A percentile compares a stretch with the other conserved stretches of the same genome.
phyloP scores from a whole-genome alignment of 805 yeast species.

The Saccharomycopsis sp. region DNA sequence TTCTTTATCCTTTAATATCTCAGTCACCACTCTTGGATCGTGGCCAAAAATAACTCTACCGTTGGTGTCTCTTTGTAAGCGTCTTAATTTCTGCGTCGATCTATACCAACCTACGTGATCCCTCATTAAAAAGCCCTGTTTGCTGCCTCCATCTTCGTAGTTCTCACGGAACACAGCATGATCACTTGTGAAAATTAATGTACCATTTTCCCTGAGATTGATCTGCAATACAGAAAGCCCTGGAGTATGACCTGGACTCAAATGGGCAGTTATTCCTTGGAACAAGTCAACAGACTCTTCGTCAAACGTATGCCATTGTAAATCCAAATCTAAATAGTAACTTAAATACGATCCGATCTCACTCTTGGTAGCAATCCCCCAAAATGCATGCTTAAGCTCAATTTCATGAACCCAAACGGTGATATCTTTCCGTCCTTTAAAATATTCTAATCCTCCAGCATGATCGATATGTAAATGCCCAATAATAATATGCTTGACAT shows the following conservation, averaged over 20 bases:
- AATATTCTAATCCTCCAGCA: conserved; percentile 16
- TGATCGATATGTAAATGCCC: conserved; percentile 17
- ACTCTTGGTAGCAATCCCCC: conserved; percentile 13
- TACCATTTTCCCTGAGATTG: conserved; percentile 4
- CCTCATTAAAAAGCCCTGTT: conserved; percentile 11
- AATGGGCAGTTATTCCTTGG: conserved; percentile 8
- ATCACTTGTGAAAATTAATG: conserved; percentile 9
- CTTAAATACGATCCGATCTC: conserved; percentile 10
- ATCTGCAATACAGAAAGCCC: conserved; percentile 8
- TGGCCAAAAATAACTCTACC: conserved; percentile 11
- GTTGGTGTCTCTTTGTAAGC: conserved; percentile 14
- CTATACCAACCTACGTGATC: conserved; percentile 12
- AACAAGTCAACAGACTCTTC: conserved; percentile 10
- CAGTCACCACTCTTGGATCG: conserved; percentile 4
- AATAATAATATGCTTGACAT: conserved; percentile 11
- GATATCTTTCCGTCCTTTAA: conserved; percentile 9
- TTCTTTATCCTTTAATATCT: background rate
- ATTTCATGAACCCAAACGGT: conserved; percentile 12
- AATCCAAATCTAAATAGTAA: conserved; percentile 12
- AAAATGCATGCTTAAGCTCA: conserved; percentile 11
- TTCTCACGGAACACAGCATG: conserved; percentile 8
- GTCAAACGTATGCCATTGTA: conserved; percentile 15
- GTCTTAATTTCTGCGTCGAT: conserved; percentile 10
- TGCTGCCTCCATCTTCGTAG: conserved; percentile 11
- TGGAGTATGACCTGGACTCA: conserved; percentile 13